phyloP scores from a whole-genome alignment of 208 protist genomes.

The Porcisia hertigi region DNA sequence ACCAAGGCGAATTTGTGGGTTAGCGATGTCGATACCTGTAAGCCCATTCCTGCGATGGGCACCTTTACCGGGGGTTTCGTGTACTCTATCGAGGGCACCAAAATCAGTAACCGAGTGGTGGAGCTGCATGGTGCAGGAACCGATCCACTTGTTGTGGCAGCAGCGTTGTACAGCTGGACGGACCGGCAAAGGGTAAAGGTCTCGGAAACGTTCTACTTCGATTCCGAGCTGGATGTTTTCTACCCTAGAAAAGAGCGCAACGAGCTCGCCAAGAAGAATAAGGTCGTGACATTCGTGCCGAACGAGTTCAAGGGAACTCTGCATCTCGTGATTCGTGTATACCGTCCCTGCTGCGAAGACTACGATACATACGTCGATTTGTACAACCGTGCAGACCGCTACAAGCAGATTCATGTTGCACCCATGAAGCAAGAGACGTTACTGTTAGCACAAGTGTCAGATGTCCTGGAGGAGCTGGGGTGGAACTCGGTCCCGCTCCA shows the following conservation, averaged over 20 bases:
- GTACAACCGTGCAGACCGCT: conserved; percentile 76
- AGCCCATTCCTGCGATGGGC: conserved; percentile 69
- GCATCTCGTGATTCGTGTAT: conserved; percentile 70
- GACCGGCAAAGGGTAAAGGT: conserved; percentile 59
- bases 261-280: conserved; percentile 56
- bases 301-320: conserved; percentile 75
- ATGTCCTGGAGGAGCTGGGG: conserved; percentile 82
- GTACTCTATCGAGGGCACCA: conserved; percentile 53
- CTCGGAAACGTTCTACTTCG: conserved; percentile 90
- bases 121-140: conserved; percentile 70
- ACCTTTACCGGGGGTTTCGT: conserved; percentile 74
- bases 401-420: conserved; percentile 77
- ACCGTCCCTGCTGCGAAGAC: conserved; percentile 73
- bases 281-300: conserved; percentile 76
- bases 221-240: conserved; percentile 76
- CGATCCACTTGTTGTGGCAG: conserved; percentile 74
- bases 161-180: conserved; percentile 61
- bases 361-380: conserved; percentile 86
- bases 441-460: conserved; percentile 68
- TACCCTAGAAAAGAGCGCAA: conserved; percentile 78
- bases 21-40: conserved; percentile 66
- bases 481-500: conserved; percentile 46
- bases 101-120: conserved; percentile 60
- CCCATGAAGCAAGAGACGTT: conserved; percentile 89
- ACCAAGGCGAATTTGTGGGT: conserved; percentile 67